A percentile compares a stretch with the other conserved stretches of the same genome.
These are phyloP conservation scores for Tilletia walkeri DNA, from an alignment of 1,284 basidiomycete species.

Conservation along the genomic window DNA sequence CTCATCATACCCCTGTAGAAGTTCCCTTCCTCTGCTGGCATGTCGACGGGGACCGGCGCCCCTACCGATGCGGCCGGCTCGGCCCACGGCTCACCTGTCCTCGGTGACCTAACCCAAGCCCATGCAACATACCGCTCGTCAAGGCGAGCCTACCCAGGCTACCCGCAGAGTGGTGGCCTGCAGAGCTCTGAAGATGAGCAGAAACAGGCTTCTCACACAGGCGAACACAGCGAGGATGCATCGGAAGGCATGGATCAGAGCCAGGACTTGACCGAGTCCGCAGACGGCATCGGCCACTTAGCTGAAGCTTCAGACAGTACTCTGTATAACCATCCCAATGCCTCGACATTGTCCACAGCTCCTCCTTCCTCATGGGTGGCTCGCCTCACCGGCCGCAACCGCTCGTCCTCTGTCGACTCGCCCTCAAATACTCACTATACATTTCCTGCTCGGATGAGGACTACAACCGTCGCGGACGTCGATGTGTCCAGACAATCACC, in stretches of 20 bases:
- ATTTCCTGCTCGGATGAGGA: background rate
- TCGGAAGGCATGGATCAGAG: background rate
- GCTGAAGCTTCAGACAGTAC: background rate
- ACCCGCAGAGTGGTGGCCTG: too few relatives aligned
- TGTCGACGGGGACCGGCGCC: too few relatives aligned
- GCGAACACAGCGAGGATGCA: too few relatives aligned
- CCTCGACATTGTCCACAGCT: background rate
- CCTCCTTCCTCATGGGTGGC: slow-evolving; percentile 9
- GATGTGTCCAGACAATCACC: background rate
- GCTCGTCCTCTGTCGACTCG: slow-evolving; percentile 7
- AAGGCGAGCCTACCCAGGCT: too few relatives aligned
- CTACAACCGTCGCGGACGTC: background rate
- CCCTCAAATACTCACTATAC: background rate
- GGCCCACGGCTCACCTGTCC: too few relatives aligned
- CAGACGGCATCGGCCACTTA: slow-evolving; percentile 1
- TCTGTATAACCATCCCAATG: slow-evolving; percentile 3
- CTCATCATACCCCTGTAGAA: too few relatives aligned
- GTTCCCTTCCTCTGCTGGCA: too few relatives aligned
- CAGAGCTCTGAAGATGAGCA: too few relatives aligned
- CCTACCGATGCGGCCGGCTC: too few relatives aligned
- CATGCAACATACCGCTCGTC: too few relatives aligned
- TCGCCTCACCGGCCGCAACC: slow-evolving; percentile 11
- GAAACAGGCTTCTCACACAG: too few relatives aligned
- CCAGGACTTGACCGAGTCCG: slow-evolving; percentile 1
- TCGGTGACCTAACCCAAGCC: too few relatives aligned